Evolutionary conservation across 345 rosid species (phyloP), one percentile per base, ranked within the genome.

Genomic region (Raphanus raphanistrum): DNA sequence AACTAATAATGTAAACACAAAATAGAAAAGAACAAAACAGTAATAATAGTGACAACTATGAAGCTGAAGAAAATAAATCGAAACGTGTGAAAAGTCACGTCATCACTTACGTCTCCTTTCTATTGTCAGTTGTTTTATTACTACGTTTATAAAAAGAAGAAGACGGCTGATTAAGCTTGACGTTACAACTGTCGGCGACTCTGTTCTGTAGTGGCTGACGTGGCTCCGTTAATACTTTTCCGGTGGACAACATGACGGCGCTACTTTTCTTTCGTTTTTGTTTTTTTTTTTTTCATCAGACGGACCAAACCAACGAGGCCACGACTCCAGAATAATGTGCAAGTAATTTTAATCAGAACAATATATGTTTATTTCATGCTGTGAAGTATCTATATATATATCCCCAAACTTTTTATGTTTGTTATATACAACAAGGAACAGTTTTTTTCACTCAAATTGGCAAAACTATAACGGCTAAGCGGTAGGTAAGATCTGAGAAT

Each of bases 171-270:
- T 68, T 50, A 73, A 52, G 27, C 82, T 80, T 80, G 63, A 70
- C 75, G 79, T 63, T 74, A 55, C 76, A 80, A 80, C 76, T 80
- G 79, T 74, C 82, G 79, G 79, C 63, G 79, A 73, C 29, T 79
- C 63, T 62, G 17, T 7, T 35, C 4, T 16, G 74, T 79, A 26
- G 60, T 50, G 41, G 68, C 10, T 50, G 64, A 78, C 68, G 69
- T 72, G 73, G 54, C 73, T 61, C 76, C 59, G 66, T 79, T 73
- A 21, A 9, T 50, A 13, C 58, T 35, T 73, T 73, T 16, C 61
- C 67, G 41, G 67, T 58, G 8, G 68, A 12, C 48, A 48, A 60
- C 65, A 67, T 73, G 82, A 68, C 78, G 82, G 70, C 78, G 74
- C 66, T 79, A 45, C 55, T 29, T 66, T 65, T 58, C 4, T 64